A percentile compares a stretch with the other conserved stretches of the same genome.
Conservation (phyloP, 345 rosid species). For the Linum tenue region DNA sequence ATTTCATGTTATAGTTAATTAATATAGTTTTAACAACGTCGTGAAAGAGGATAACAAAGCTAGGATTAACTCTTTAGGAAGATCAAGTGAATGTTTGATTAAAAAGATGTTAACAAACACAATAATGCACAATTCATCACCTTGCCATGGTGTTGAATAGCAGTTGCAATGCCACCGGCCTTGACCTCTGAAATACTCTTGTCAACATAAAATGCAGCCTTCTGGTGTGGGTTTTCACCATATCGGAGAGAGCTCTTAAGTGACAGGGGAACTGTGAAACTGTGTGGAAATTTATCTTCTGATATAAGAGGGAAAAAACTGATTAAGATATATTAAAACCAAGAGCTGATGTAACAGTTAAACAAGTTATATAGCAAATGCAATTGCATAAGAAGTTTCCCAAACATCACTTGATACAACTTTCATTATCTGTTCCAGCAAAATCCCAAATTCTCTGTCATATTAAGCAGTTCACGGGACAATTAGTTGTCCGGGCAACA, state of each 20-base stretch:
- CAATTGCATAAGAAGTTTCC: no score
- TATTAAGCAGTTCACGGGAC: not conserved
- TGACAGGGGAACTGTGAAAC: constrained; percentile 63
- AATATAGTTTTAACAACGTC: no score
- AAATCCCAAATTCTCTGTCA: not conserved
- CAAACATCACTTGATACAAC: no score
- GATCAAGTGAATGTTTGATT: not conserved
- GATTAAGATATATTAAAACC: no score
- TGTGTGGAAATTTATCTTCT: constrained; percentile 81
- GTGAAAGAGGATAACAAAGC: not conserved
- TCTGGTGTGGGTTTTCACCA: constrained; percentile 96
- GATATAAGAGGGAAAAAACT: constrained; percentile 11
- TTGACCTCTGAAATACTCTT: constrained; percentile 82
- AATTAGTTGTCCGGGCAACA: no score
- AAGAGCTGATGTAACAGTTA: no score
- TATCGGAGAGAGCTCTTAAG: constrained; percentile 73
- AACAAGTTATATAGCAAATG: no score
- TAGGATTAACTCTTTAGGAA: not conserved
- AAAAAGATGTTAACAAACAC: not conserved
- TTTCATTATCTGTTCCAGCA: not conserved
- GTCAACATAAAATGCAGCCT: constrained; percentile 78
- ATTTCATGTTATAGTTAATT: no score
- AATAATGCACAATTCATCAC: constrained; percentile 24
- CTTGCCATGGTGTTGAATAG: constrained; percentile 95
- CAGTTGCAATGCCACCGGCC: constrained; percentile 93